Conservation (phyloP, 768 basidiomycete species). For the Psilocybe sp. region DNA sequence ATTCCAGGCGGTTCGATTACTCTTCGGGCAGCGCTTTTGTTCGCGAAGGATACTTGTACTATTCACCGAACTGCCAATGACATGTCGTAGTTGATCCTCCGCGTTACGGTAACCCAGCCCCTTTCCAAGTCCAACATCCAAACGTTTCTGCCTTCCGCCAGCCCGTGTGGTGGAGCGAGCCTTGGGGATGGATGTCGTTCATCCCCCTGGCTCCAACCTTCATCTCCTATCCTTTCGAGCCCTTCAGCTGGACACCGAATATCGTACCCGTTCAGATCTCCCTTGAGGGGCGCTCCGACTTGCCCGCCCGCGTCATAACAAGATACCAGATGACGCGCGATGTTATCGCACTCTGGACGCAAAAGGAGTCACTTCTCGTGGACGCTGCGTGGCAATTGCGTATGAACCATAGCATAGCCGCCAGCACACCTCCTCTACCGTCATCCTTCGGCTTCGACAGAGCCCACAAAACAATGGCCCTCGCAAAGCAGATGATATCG, state of each 20-base stretch:
- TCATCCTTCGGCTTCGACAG: background rate
- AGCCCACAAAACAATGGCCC: background rate
- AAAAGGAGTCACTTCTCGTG: background rate
- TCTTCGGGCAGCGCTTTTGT: background rate
- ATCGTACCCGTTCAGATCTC: background rate
- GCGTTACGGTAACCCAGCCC: background rate
- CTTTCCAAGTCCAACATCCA: background rate
- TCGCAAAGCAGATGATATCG: background rate
- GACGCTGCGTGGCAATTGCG: background rate
- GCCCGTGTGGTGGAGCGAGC: constrained; percentile 7
- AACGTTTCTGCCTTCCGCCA: constrained; percentile 1
- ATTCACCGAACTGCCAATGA: constrained; percentile 5
- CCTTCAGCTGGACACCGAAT: background rate
- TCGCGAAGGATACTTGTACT: constrained; percentile 2
- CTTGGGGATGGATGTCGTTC: constrained; percentile 9
- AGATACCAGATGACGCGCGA: constrained; percentile 2
- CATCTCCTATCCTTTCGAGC: constrained; percentile 6
- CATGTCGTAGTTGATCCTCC: background rate
- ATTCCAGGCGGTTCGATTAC: background rate
- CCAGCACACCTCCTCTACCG: background rate
- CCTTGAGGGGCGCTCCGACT: no score
- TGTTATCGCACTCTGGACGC: background rate
- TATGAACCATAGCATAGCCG: background rate
- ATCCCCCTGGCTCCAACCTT: constrained; percentile 7
- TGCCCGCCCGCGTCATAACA: constrained; percentile 1